Percentiles rank a stretch among this genome's conserved stretches.
These are phyloP conservation scores for Acacia acuminata DNA, from an alignment of 306 rosid genomes.

Conservation along the genomic window DNA sequence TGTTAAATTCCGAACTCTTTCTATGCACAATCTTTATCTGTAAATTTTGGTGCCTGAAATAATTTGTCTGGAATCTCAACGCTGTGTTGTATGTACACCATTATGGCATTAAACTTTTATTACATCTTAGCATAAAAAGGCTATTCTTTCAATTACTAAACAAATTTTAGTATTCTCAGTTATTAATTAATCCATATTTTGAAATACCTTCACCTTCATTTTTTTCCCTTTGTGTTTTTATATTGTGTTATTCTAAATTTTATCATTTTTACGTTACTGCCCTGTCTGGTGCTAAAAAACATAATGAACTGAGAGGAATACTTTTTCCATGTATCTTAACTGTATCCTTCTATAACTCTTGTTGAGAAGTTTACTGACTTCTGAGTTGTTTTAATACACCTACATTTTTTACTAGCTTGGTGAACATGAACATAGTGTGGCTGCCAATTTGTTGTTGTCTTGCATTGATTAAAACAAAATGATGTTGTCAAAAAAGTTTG, in stretches of 20 bases:
- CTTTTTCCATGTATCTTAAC: background rate
- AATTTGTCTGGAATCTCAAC: constrained; percentile 3
- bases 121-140: background rate
- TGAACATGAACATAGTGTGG: too few relatives aligned
- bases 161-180: background rate
- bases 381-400: too few relatives aligned
- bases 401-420: too few relatives aligned
- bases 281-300: background rate
- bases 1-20: background rate
- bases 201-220: background rate
- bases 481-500: too few relatives aligned
- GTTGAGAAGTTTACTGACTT: too few relatives aligned
- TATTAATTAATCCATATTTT: constrained; percentile 7
- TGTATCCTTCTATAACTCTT: background rate
- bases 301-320: background rate
- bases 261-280: background rate
- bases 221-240: background rate
- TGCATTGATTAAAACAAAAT: too few relatives aligned
- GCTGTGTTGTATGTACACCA: background rate
- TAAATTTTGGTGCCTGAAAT: constrained; percentile 13
- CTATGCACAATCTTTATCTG: constrained; percentile 16
- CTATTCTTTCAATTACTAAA: background rate
- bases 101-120: background rate
- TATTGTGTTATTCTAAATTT: background rate
- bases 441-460: too few relatives aligned